Conservation (phyloP, 805 yeast species). For the Yarrowia osloensis region DNA sequence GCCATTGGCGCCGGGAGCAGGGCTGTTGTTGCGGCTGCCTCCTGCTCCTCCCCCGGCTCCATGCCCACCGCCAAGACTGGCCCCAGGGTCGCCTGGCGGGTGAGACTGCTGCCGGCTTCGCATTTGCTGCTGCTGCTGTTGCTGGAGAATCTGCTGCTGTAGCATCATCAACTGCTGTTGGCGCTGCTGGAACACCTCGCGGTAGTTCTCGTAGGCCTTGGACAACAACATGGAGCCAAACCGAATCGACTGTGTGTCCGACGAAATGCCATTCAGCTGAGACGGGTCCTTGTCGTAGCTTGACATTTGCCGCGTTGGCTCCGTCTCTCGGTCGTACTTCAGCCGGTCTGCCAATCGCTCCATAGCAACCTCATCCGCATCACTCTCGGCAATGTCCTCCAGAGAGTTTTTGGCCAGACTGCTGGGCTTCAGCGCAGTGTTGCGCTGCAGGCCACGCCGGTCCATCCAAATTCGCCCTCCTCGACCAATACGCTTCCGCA, state of each 20-base stretch:
- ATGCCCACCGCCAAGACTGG: constrained; percentile 1
- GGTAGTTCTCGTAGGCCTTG: constrained; percentile 76
- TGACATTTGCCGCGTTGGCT: constrained; percentile 46
- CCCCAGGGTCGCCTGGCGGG: constrained; percentile 25
- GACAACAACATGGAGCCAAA: constrained; percentile 89
- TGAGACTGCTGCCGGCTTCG: constrained; percentile 23
- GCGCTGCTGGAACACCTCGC: constrained; percentile 74
- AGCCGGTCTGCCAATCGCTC: constrained; percentile 60
- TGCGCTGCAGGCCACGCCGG: constrained; percentile 57
- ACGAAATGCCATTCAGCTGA: constrained; percentile 74
- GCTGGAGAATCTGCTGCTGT: constrained; percentile 46
- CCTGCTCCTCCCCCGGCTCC: constrained; percentile 1
- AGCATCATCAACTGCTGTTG: constrained; percentile 53
- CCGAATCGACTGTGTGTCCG: constrained; percentile 84
- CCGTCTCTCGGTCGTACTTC: constrained; percentile 63
- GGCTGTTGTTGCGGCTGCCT: constrained; percentile 27
- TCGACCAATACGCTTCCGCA: constrained; percentile 77
- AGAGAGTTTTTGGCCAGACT: constrained; percentile 14
- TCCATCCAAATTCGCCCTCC: constrained; percentile 71
- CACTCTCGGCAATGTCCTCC: constrained; percentile 42
- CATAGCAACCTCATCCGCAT: constrained; percentile 41
- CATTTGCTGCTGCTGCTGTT: constrained; percentile 42
- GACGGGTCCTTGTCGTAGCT: constrained; percentile 80
- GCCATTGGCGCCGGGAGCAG: constrained; percentile 17
- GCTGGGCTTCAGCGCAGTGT: constrained; percentile 29